These are phyloP conservation scores for Rosa rugosa DNA, from an alignment of 306 rosid species.

Conservation along the genomic window DNA sequence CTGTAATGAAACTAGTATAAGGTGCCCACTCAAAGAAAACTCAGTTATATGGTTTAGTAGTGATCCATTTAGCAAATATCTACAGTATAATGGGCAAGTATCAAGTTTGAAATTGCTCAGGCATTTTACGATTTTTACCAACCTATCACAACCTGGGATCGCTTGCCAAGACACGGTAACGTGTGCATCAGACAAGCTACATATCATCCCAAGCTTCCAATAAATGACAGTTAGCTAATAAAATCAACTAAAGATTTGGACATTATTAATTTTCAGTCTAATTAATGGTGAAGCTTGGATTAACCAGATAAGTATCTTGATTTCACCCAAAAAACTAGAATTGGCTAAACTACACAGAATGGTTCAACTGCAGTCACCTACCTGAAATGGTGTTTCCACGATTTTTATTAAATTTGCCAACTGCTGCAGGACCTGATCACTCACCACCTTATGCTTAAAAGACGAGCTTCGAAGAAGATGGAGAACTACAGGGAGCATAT, in stretches of 20 bases:
- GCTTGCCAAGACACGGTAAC: neutral
- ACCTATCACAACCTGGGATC: neutral
- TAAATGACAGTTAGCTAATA: neutral
- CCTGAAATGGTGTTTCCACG: slow-evolving; percentile 89
- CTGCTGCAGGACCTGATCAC: slow-evolving; percentile 71
- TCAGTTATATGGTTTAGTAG: neutral
- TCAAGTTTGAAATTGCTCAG: neutral
- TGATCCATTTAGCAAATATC: neutral
- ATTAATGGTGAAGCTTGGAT: neutral
- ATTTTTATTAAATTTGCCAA: slow-evolving; percentile 74
- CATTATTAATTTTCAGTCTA: neutral
- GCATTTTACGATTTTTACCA: neutral
- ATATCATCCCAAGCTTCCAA: neutral
- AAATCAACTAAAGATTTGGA: neutral
- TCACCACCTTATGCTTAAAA: slow-evolving; percentile 79
- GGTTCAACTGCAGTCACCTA: slow-evolving; percentile 35
- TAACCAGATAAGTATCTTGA: neutral
- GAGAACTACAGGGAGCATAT: slow-evolving; percentile 87
- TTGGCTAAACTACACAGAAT: slow-evolving; percentile 10
- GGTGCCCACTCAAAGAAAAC: neutral
- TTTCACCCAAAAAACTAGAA: neutral
- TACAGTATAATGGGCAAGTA: neutral
- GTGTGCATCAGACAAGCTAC: neutral
- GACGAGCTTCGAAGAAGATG: slow-evolving; percentile 89
- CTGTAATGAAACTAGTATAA: neutral